Evolutionary conservation across 2,329 filamentous ascomycete genomes (phyloP).

Genomic region (Fusarium bactridioides): DNA sequence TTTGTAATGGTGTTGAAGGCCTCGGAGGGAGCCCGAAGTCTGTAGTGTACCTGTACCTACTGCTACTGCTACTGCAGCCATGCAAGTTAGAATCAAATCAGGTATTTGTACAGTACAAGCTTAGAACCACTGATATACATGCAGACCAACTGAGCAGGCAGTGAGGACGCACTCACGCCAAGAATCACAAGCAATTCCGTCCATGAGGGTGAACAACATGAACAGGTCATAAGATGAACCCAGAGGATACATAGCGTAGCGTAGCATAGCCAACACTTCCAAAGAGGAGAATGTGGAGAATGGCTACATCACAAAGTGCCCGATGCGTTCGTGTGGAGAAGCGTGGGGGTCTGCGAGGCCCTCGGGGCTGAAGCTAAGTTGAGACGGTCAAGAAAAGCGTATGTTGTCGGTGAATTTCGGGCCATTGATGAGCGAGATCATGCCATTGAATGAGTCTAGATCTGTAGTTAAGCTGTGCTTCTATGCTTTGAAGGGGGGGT

Average conservation of each 20-base stretch:
- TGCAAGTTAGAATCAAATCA: not conserved
- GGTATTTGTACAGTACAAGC: not conserved
- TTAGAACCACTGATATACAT: not conserved
- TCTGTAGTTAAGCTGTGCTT: not conserved
- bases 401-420: not conserved
- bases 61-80: not conserved
- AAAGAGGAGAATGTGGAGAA: slow-evolving; percentile 21
- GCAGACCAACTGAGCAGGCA: not conserved
- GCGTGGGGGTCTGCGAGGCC: slow-evolving; percentile 8
- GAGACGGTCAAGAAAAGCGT: slow-evolving; percentile 5
- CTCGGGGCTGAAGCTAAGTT: not conserved
- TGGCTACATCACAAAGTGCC: not conserved
- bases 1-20: slow-evolving; percentile 20
- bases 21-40: not conserved
- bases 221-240: slow-evolving; percentile 1
- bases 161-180: not conserved
- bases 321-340: slow-evolving; percentile 14
- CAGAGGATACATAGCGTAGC: not conserved
- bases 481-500: not conserved
- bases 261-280: not conserved
- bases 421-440: not conserved
- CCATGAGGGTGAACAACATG: not conserved
- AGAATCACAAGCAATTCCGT: not conserved
- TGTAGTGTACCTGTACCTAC: not conserved
- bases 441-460: not conserved